Percentiles rank a stretch among this genome's conserved stretches.
phyloP scores from a whole-genome alignment of 169 alveolate genomes.

The Eimeria maxima region DNA sequence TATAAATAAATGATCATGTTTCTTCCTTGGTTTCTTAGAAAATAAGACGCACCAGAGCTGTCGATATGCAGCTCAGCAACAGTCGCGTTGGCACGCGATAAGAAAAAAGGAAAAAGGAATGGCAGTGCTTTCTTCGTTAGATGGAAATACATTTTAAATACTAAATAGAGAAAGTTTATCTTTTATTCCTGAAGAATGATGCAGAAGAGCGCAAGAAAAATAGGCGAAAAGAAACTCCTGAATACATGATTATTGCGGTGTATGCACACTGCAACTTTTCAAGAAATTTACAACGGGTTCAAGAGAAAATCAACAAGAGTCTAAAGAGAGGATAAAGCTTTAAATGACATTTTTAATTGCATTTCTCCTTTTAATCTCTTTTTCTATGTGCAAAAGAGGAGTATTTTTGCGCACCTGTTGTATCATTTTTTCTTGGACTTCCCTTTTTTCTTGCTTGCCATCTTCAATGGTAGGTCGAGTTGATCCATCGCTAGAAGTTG shows the following conservation, averaged over 20 bases:
- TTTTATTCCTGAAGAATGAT: neutral
- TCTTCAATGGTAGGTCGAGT: slow-evolving; percentile 40
- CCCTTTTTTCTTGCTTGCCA: slow-evolving; percentile 44
- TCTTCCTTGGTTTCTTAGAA: neutral
- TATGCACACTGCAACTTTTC: slow-evolving; percentile 7
- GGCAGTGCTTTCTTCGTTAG: neutral
- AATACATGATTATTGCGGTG: neutral
- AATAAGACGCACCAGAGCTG: slow-evolving; percentile 30
- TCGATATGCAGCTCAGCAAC: slow-evolving; percentile 21
- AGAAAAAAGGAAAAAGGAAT: neutral
- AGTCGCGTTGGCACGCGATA: neutral
- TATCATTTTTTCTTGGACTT: slow-evolving; percentile 38
- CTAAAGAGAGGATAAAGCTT: too few relatives aligned
- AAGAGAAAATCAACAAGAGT: neutral
- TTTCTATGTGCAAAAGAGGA: neutral
- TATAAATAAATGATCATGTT: too few relatives aligned
- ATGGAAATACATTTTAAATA: neutral
- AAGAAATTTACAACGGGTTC: neutral
- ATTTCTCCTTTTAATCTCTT: neutral
- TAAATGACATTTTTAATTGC: too few relatives aligned
- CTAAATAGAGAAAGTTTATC: neutral
- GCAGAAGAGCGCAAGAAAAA: neutral
- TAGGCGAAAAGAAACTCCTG: neutral
- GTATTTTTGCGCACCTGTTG: neutral
- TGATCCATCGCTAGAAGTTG: slow-evolving; percentile 75